Evolutionary conservation across 148 eudicot genomes (phyloP).

Genomic region (Fagopyrum homotropicum): DNA sequence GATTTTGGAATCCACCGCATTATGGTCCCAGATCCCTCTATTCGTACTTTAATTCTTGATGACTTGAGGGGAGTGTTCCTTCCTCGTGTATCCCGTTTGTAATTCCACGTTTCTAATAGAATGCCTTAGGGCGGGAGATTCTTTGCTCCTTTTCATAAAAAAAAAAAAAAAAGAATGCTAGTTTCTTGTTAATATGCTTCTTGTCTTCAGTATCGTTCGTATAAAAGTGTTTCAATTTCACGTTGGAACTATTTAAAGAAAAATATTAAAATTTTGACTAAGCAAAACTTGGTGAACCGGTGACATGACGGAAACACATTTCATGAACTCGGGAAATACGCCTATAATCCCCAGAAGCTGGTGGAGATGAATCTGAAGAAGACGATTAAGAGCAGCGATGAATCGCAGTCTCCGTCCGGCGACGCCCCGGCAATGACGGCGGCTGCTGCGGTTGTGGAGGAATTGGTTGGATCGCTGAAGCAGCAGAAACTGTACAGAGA

Average conservation of each 20-base stretch:
- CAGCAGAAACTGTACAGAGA: slow-evolving; percentile 53
- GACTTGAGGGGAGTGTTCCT: no score
- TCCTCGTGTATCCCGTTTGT: no score
- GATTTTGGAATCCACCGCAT: no score
- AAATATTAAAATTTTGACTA: neutral
- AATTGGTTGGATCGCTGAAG: slow-evolving; percentile 50
- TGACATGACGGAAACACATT: neutral
- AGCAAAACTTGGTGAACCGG: neutral
- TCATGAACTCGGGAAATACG: neutral
- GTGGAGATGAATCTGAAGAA: slow-evolving; percentile 48
- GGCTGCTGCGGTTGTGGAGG: slow-evolving; percentile 37
- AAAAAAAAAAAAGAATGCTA: no score
- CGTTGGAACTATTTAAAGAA: no score
- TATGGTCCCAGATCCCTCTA: no score
- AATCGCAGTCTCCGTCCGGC: slow-evolving; percentile 15
- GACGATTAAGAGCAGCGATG: slow-evolving; percentile 34
- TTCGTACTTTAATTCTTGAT: no score
- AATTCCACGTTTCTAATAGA: no score
- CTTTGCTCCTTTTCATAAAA: neutral
- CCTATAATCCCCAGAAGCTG: neutral
- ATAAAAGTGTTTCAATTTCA: no score
- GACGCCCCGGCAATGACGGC: slow-evolving; percentile 13
- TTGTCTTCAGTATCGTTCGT: no score
- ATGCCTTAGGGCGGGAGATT: neutral
- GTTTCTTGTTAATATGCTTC: no score